Evolutionary conservation across 192 early-diverging fungal genomes (phyloP), one percentile per base, ranked within the genome.

Genomic region (Dissophora ornata): DNA sequence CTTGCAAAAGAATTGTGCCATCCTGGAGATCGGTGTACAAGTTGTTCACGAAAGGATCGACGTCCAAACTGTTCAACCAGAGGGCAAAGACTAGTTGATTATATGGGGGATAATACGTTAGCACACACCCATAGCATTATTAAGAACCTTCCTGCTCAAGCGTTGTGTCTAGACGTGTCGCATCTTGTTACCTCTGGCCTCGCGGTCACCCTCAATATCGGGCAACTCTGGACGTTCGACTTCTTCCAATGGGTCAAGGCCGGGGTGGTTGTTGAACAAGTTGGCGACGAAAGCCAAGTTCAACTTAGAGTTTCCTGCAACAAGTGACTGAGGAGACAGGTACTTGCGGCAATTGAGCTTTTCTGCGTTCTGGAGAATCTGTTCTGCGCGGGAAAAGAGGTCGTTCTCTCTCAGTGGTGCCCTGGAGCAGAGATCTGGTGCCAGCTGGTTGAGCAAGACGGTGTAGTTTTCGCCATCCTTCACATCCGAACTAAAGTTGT

Each of bases 271-370:
- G 87, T 99, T 99, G 87, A 99, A 99, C 62, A 99, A 81, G 73
- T 97, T 89, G 34, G 97, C 97, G 47, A 98, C 95, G 80, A 98
- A 98, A n/a, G 97, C 97, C 82, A 99, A 89, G 84, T 99, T 99
- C 53, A 99, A 90, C 84, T 95, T 98, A 24, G 92, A 87, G 85
- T 99, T 99, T 34, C 97, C 97, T 67, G 90, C 93, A 54, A 97
- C 93, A 29, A 99, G 79, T 13, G 97, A 93, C 74, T 95, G 96
- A 55, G 97, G 90, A 21, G 94, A 94, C 47, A 98, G 85, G 69
- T 98, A 99, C 63, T 97, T 95, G 50, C 97, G 86, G 83, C 96
- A 98, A 16, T 89, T 91, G 49, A 99, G 90, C 55, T 92, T 91
- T 67, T 96, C 97, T 6, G 97, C 95, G 65, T 95, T 95, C 67